A percentile compares a stretch with the other conserved stretches of the same genome.
phyloP scores from a whole-genome alignment of 768 basidiomycete species.

The Podaxis carcinomalis region DNA sequence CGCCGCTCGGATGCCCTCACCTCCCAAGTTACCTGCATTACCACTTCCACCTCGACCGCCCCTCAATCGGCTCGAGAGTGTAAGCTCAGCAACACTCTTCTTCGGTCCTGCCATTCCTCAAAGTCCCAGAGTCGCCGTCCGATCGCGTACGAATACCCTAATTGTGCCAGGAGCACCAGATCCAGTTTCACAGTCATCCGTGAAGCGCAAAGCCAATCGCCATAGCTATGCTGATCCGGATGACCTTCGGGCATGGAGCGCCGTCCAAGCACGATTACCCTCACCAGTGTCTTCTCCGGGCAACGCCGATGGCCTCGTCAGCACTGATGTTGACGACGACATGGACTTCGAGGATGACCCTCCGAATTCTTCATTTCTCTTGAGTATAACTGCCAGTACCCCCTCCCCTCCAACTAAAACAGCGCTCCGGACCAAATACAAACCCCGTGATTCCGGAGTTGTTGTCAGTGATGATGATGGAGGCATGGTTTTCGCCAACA shows the following conservation, averaged over 20 bases:
- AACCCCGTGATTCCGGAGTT: constrained; percentile 65
- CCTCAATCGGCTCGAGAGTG: constrained; percentile 50
- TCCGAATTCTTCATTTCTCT: constrained; percentile 48
- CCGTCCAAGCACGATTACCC: constrained; percentile 35
- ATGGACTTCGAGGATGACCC: constrained; percentile 49
- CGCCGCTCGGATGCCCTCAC: constrained; percentile 15
- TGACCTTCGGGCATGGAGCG: constrained; percentile 32
- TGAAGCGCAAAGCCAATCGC: constrained; percentile 31
- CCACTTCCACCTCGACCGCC: constrained; percentile 29
- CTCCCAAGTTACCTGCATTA: constrained; percentile 15
- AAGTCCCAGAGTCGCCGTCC: constrained; percentile 18
- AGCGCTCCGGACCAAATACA: constrained; percentile 62
- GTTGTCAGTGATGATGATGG: constrained; percentile 60
- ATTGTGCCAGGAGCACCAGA: constrained; percentile 17
- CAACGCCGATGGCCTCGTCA: constrained; percentile 27
- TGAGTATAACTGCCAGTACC: constrained; percentile 51
- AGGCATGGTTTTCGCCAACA: neutral
- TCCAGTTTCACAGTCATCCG: neutral
- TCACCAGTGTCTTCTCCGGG: constrained; percentile 32
- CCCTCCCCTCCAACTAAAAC: constrained; percentile 50
- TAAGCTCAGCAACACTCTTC: constrained; percentile 58
- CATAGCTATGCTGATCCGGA: constrained; percentile 62
- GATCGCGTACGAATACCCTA: constrained; percentile 28
- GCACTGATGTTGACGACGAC: constrained; percentile 43
- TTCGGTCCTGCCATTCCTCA: constrained; percentile 56